Evolutionary conservation across 2,329 filamentous ascomycete species (phyloP), one percentile per base, ranked within the genome.

Genomic region (Stagonosporopsis vannaccii): DNA sequence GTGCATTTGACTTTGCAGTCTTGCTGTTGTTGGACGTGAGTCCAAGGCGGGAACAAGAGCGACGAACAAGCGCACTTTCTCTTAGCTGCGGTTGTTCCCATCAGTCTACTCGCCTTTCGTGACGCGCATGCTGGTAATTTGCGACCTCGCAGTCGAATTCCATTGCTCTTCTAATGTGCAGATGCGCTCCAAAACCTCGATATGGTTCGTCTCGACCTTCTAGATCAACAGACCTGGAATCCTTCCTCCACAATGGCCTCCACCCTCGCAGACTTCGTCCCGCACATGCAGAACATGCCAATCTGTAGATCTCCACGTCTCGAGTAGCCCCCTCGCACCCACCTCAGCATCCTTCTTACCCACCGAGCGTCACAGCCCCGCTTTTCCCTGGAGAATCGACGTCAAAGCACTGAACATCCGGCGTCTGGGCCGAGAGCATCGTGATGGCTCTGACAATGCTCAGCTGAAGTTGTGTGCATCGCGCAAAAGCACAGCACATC

Each of bases 241-340:
- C 26, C 37, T 44, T 17, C 44, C 33, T 49, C 43, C 54, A 52
- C 48, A 32, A 15, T 36, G 13, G 28, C 45, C 30, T 50, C 42
- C 47, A 48, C 37, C 37, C 20, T 51, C 17, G 32, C 39, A 20
- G 11, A 20, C 22, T 43, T 40, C 33, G 43, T 59, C 54, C 53
- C 52, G 50, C 51, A 36, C 28, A 44, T 58, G 47, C 56, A 48
- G 48, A 28, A 40, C 54, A 52, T 63, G 57, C 33, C 51, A 63
- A 58, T 51, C 50, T 56, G 57, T 48, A 58, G 60, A 65, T 63
- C 62, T 23, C 41, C 52, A 54, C 41, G 30, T 47, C 41, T 6
- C 17, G 20, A 43, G 22, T 30, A 39, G 35, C 52, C 52, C 52
- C 45, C 47, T 51, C 26, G 39, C 36, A 43, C 32, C 44, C 44